Base-by-base conservation (phyloP, 805 yeast species). In the Wickerhamiella spandovensis region DNA sequence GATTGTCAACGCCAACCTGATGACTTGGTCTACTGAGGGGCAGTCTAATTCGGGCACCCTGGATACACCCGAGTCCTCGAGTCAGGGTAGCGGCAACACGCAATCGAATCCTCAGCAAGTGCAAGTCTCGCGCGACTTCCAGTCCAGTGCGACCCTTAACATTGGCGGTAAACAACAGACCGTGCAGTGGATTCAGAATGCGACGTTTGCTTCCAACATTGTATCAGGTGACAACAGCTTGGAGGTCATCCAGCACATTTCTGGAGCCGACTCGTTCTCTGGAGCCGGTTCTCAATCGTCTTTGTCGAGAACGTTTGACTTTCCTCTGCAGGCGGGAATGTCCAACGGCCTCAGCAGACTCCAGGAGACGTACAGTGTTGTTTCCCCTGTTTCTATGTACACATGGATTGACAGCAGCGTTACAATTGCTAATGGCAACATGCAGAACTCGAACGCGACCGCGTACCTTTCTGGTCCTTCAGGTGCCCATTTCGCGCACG, bases 1-100 rank as follows among this genome's bases (percentile, higher is more conserved):
- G 69, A 56, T 63, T 17, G 54, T 66, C 41, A 60, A 54, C 43
- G 65, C 61, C 28, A 64, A 62, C 42, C 54, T 66, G 17, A 50
- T 62, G 28, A 53, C 58, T 1, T 66, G 69, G 69, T 47, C 59
- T 2, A 51, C 53, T 5, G n/a, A 35, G 2, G 57, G 59, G 17
- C 57, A 53, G 43, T 13, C 45, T 8, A 56, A 56, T 50, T 45
- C 53, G 10, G 60, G 59, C 13, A 9, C 47, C 5, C 43, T 45
- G 10, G 15, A 41, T 45, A 39, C 28, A 13, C 53, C 59, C 5
- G 18, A 24, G 22, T 44, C 20, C 17, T 17, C 23, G n/a, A 21
- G 38, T 13, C n/a, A 39, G 10, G 41, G 43, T 7, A 30, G 46
- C n/a, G 41, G 30, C 12, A 22, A 32, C 24, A 15, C 46, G n/a